Base-by-base conservation (phyloP, 148 eudicot species). In the Agrostemma githago region DNA sequence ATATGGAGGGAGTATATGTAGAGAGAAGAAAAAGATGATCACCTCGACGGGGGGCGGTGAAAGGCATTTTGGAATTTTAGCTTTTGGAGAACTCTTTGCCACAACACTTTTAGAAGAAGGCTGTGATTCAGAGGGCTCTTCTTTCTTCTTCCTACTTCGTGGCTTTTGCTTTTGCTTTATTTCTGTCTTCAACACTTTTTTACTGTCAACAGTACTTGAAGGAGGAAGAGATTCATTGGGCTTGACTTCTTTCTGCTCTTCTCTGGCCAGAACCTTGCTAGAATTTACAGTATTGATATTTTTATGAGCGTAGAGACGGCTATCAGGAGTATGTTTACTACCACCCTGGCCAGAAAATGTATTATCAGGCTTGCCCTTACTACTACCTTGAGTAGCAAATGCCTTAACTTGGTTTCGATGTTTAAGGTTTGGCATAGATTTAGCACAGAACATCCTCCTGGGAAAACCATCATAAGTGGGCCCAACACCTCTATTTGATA, bases 141-240 rank as follows among this genome's bases (percentile, higher is more conserved):
- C 83, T 70, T 84, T 86, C 66, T 76, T 83, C 81, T 81, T 89
- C 73, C 86, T 86, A 82, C 76, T 88, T 77, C 76, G 72, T 2
- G 92, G 80, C 66, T 73, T 81, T 78, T 65, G 81, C 79, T 85
- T 85, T 39, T 44, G 78, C 78, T 84, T 89, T 61, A 69, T 72
- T 78, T 74, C 86, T 48, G 81, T 68, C 57, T 80, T 81, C 60
- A 84, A 34, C 59, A 73, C 76, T 81, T 74, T 72, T 19, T 62
- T 81, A 64, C 12, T 72, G 59, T 72, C 79, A 54, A 72, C 74
- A 14, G 67, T 16, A 78, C 70, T 73, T 5, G 84, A 76, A 77
- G 67, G 68, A 42, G 82, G 74, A 62, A 17, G 48, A 57, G 78
- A 72, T 64, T 75, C 59, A 26, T 61, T 8, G 20, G 73, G 71